Conservation (phyloP, 108 stramenopile species). For the Mayamaea pseudoterrestris region DNA sequence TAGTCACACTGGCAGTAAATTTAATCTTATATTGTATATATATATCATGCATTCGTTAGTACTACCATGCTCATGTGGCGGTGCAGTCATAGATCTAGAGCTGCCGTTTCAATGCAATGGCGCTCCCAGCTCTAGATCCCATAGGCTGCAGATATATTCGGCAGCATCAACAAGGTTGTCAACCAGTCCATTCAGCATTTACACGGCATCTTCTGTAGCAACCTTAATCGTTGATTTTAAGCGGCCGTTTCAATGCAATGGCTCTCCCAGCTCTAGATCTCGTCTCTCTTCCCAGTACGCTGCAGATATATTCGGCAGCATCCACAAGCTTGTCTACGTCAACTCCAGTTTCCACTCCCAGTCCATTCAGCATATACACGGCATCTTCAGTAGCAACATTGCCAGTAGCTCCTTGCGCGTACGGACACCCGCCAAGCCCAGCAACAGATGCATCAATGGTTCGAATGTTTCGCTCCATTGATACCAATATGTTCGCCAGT, state of each 20-base stretch:
- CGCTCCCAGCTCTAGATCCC: constrained; percentile 22
- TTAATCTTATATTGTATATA: background rate
- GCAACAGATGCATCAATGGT: constrained; percentile 76
- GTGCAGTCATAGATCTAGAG: too few species aligned
- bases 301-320: constrained; percentile 32
- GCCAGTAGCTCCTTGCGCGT: constrained; percentile 78
- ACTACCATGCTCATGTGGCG: too few species aligned
- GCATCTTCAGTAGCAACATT: constrained; percentile 92
- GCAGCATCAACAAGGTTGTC: constrained; percentile 27
- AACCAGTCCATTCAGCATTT: constrained; percentile 81
- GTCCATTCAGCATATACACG: constrained; percentile 83
- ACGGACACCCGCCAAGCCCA: constrained; percentile 83
- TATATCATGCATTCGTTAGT: background rate
- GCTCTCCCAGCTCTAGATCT: constrained; percentile 23
- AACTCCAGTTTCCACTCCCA: constrained; percentile 70
- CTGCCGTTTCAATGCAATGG: background rate
- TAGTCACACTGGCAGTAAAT: too few species aligned
- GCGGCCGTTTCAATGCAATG: background rate
- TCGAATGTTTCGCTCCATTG: constrained; percentile 47
- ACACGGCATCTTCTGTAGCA: constrained; percentile 90
- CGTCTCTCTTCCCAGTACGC: constrained; percentile 13
- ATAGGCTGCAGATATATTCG: constrained; percentile 25
- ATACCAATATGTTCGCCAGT: constrained; percentile 66
- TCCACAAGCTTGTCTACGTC: constrained; percentile 30
- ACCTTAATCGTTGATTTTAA: too few species aligned